Base-by-base conservation (phyloP, 106 monocot species). In the Dendrobium huoshanense region DNA sequence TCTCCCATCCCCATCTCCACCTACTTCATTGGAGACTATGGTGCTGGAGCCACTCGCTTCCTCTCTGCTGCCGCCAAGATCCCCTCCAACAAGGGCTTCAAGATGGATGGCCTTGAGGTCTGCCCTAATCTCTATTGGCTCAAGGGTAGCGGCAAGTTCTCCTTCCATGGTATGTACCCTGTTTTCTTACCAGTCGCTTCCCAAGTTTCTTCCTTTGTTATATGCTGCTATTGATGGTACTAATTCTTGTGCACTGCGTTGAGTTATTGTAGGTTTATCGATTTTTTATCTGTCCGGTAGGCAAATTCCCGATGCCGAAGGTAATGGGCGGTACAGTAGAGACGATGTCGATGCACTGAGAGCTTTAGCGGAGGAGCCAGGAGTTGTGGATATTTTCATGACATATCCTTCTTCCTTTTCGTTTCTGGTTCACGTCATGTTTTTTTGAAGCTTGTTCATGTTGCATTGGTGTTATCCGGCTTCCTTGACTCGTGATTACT, bases 1-100 rank as follows among this genome's bases (percentile, higher is more conserved):
- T 79, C 80, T 41, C 24, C 74, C 13, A 80, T 95, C 0, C 98
- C 94, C 42, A 88, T 98, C 18, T 95, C 92, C 2, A 98, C 98
- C 13, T 98, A 98, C 83, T 98, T 98, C 91, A 98, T 81, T 16
- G 98, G 98, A 4, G 92, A 89, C 56, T 98, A 95, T 77, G 90
- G 96, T 64, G 80, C 42, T 49, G 87, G 83, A 16, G 88, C 89
- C 22, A 84, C 80, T 20, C 79, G 79, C 16, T 72, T 76, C 58
- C 87, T 90, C 29, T 73, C 75, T 13, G 79, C 82, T 4, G 86
- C 79, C 15, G 54, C 81, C 16, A 74, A 78, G 77, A 37, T 67
- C 31, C 58, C 88, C n/a, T 51, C 77, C 0, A 84, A 83, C 73
- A 82, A 75, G 10, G 97, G 96, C 5, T 93, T 98, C 82, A 88